Evolutionary conservation across 108 stramenopile genomes (phyloP).

Genomic region (Asterionellopsis glacialis): DNA sequence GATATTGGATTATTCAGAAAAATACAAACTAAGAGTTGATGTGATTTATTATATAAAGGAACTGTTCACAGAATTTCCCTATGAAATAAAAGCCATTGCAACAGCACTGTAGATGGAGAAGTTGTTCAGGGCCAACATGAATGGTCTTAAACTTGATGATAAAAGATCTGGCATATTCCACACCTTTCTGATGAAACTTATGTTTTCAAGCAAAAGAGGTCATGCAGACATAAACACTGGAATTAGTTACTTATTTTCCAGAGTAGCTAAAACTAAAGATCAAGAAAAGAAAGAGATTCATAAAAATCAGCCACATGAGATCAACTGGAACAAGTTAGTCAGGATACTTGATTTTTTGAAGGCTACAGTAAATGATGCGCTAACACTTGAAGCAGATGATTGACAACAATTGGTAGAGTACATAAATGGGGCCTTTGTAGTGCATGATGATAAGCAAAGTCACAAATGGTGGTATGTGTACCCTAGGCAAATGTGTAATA

Average conservation of each 20-base stretch:
- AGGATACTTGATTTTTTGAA: conserved; percentile 5
- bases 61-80: too few species aligned
- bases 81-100: too few species aligned
- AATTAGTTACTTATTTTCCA: not conserved
- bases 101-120: too few species aligned
- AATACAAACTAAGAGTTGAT: too few species aligned
- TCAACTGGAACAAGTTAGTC: conserved; percentile 3
- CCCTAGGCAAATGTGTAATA: too few species aligned
- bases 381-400: not conserved
- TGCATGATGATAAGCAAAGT: conserved; percentile 7
- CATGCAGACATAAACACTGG: not conserved
- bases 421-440: conserved; percentile 18
- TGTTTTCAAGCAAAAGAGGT: conserved; percentile 6
- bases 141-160: too few species aligned
- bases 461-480: not conserved
- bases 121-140: too few species aligned
- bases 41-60: too few species aligned
- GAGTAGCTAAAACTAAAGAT: not conserved
- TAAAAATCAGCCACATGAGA: not conserved
- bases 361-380: not conserved
- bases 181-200: conserved; percentile 3
- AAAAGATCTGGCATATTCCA: not conserved
- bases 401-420: conserved; percentile 5
- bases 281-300: too few species aligned
- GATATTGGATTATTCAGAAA: not conserved